Evolutionary conservation across 768 basidiomycete species (phyloP).

Genomic region (Phlebiopsis flavidoalba): DNA sequence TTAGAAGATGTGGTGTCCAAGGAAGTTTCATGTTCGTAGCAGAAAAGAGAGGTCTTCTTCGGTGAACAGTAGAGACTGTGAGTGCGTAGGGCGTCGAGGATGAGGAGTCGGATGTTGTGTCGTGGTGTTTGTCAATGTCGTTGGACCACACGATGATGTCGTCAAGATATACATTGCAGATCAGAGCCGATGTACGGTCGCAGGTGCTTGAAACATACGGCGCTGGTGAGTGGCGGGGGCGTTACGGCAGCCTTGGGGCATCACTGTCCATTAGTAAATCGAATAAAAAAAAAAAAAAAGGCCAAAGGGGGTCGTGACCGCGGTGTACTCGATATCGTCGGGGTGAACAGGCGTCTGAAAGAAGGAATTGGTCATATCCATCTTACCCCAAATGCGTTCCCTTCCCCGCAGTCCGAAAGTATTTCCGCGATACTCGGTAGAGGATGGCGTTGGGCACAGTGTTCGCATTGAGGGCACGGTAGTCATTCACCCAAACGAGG

Average conservation of each 20-base stretch:
- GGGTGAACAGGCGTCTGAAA: conserved; percentile 33
- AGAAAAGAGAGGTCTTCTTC: conserved; percentile 32
- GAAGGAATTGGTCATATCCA: conserved; percentile 36
- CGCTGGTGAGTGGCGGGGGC: conserved; percentile 5
- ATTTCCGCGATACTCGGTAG: conserved; percentile 19
- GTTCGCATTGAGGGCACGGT: conserved; percentile 14
- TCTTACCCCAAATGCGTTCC: conserved; percentile 28
- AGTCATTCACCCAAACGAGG: conserved; percentile 22
- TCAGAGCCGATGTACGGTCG: conserved; percentile 9
- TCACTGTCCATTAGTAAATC: conserved; percentile 29
- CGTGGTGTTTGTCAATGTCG: conserved; percentile 11
- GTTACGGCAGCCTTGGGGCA: conserved; percentile 28
- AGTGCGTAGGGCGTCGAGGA: conserved; percentile 24
- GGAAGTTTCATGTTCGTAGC: conserved; percentile 32
- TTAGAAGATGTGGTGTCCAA: conserved; percentile 35
- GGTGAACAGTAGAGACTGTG: conserved; percentile 24
- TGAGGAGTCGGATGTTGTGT: conserved; percentile 12
- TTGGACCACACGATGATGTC: conserved; percentile 15
- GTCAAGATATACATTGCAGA: conserved; percentile 9
- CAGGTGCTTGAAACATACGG: conserved; percentile 11
- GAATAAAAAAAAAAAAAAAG: too few relatives aligned
- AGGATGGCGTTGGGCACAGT: conserved; percentile 14
- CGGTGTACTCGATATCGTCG: conserved; percentile 34
- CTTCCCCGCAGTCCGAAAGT: conserved; percentile 27
- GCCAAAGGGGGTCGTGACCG: conserved; percentile 32